Evolutionary conservation across 129 eudicot genomes (phyloP).

Genomic region (Lactuca saligna): DNA sequence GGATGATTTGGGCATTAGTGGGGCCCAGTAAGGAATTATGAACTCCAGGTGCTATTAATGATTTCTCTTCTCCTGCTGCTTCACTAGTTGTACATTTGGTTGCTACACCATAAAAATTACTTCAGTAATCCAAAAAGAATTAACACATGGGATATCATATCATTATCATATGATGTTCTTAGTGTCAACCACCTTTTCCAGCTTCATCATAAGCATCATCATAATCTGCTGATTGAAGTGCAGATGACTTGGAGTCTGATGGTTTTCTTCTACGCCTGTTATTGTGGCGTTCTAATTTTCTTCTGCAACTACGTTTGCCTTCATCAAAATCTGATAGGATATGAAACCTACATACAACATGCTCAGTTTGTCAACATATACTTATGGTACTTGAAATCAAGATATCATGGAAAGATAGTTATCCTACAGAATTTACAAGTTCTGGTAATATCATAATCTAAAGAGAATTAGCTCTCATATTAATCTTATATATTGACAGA

Average conservation of each 20-base stretch:
- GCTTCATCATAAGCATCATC: conserved; percentile 56
- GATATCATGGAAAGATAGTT: too few relatives aligned
- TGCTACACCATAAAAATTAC: conserved; percentile 35
- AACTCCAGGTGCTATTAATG: conserved; percentile 44
- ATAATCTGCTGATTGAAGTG: conserved; percentile 49
- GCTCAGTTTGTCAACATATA: conserved; percentile 12
- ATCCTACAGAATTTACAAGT: too few relatives aligned
- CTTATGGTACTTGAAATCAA: too few relatives aligned
- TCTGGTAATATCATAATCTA: too few relatives aligned
- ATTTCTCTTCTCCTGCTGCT: conserved; percentile 51
- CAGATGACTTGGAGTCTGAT: conserved; percentile 48
- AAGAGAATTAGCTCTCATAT: too few relatives aligned
- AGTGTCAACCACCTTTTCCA: conserved; percentile 55
- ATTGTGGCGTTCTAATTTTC: conserved; percentile 91
- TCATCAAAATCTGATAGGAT: conserved; percentile 89
- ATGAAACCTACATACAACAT: conserved; percentile 71
- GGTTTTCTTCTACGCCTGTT: conserved; percentile 84
- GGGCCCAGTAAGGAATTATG: conserved; percentile 37
- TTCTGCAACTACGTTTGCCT: conserved; percentile 97
- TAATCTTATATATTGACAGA: too few relatives aligned
- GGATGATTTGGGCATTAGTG: conserved; percentile 44
- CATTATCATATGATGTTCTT: background rate
- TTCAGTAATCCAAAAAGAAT: background rate
- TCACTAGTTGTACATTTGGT: conserved; percentile 40
- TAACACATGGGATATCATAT: conserved; percentile 5